A percentile compares a stretch with the other conserved stretches of the same genome.
These are phyloP conservation scores for Penicillium silybi DNA, from an alignment of 495 filamentous ascomycete genomes.

Conservation along the genomic window DNA sequence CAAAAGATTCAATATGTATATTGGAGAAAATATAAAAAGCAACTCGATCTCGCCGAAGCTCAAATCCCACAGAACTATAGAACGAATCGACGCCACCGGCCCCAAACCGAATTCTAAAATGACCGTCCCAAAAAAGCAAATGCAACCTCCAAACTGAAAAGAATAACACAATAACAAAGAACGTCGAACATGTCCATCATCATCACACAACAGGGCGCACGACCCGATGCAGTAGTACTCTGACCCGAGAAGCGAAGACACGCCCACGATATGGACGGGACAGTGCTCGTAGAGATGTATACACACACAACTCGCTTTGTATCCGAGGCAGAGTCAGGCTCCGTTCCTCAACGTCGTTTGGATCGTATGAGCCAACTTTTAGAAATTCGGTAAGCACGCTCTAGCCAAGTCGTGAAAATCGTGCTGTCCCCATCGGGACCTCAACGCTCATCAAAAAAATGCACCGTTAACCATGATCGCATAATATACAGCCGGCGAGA, in stretches of 20 bases:
- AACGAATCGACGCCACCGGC: slow-evolving; percentile 21
- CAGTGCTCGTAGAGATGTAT: not conserved
- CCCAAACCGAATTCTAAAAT: slow-evolving; percentile 17
- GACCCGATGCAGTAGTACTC: slow-evolving; percentile 15
- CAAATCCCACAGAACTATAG: not conserved
- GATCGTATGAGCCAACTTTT: not conserved
- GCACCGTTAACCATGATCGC: slow-evolving; percentile 30
- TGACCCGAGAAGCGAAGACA: not conserved
- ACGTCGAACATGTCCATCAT: slow-evolving; percentile 19
- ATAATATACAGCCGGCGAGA: slow-evolving; percentile 17
- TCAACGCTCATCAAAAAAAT: slow-evolving; percentile 29
- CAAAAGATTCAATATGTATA: slow-evolving; percentile 2
- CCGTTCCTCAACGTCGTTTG: not conserved
- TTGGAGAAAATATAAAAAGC: slow-evolving; percentile 2
- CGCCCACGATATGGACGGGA: not conserved
- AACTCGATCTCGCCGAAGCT: not conserved
- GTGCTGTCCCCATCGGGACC: slow-evolving; percentile 28
- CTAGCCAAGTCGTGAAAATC: slow-evolving; percentile 25
- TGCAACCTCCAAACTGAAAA: slow-evolving; percentile 11
- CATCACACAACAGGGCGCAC: slow-evolving; percentile 11
- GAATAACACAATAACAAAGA: slow-evolving; percentile 5
- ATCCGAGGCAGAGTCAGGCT: not conserved
- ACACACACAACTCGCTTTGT: not conserved
- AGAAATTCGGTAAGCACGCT: not conserved
- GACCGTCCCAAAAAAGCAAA: slow-evolving; percentile 16